These are phyloP conservation scores for Aphanocladium album DNA, from an alignment of 2,329 filamentous ascomycete genomes.

Conservation along the genomic window DNA sequence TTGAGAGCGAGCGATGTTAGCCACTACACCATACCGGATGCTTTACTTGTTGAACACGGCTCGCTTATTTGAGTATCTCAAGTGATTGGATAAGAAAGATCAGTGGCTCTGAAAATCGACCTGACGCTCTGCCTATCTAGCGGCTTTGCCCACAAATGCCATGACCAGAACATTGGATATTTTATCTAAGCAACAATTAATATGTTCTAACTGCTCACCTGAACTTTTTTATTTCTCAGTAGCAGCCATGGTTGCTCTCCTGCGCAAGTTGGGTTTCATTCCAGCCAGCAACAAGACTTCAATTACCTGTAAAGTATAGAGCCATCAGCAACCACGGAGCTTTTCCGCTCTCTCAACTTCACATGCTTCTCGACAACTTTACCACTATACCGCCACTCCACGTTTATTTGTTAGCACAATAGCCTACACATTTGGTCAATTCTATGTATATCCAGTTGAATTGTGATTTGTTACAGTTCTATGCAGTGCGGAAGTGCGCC, in stretches of 20 bases:
- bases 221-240: too few relatives aligned
- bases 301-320: too few relatives aligned
- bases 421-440: not conserved
- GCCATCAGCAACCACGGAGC: not conserved
- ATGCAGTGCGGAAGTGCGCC: not conserved
- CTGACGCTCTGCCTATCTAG: too few relatives aligned
- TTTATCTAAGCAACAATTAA: too few relatives aligned
- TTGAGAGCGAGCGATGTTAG: slow-evolving; percentile 34
- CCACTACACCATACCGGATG: slow-evolving; percentile 33
- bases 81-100: not conserved
- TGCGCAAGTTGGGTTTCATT: too few relatives aligned
- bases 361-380: not conserved
- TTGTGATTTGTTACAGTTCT: not conserved
- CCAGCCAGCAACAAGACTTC: too few relatives aligned
- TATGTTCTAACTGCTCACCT: too few relatives aligned
- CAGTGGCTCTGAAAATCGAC: too few relatives aligned
- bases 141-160: too few relatives aligned
- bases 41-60: not conserved
- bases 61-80: not conserved
- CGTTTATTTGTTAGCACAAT: not conserved
- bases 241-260: too few relatives aligned
- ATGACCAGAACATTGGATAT: too few relatives aligned
- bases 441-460: too few relatives aligned
- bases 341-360: not conserved
- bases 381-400: not conserved